Evolutionary conservation across 2,329 filamentous ascomycete genomes (phyloP).

Genomic region (Coleophoma cylindrospora): DNA sequence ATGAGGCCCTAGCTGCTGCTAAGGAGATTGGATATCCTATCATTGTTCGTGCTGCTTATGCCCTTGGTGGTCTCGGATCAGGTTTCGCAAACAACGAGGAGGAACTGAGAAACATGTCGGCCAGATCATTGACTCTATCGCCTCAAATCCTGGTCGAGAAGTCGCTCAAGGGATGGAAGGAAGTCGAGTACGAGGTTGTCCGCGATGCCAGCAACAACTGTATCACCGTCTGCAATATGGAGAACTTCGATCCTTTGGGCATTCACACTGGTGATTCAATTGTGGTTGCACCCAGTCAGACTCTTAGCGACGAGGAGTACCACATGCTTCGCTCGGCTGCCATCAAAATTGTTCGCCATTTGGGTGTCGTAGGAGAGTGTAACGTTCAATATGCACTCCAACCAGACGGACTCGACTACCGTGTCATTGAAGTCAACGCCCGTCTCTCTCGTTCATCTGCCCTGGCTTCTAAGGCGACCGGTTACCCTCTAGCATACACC

Average conservation of each 20-base stretch:
- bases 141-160: slow-evolving; percentile 98
- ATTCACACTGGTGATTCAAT: slow-evolving; percentile 99
- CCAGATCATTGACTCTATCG: slow-evolving; percentile 85
- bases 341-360: slow-evolving; percentile 96
- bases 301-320: slow-evolving; percentile 96
- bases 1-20: slow-evolving; percentile 87
- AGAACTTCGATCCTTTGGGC: slow-evolving; percentile 96
- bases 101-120: slow-evolving; percentile 89
- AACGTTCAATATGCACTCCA: slow-evolving; percentile 98
- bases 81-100: slow-evolving; percentile 93
- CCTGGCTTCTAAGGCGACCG: slow-evolving; percentile 94
- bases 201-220: slow-evolving; percentile 97
- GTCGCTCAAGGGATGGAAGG: slow-evolving; percentile 98
- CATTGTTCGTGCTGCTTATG: slow-evolving; percentile 95
- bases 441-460: slow-evolving; percentile 97
- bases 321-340: slow-evolving; percentile 98
- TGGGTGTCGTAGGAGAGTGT: slow-evolving; percentile 96
- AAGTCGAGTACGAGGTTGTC: slow-evolving; percentile 97
- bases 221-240: slow-evolving; percentile 98
- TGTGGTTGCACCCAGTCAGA: slow-evolving; percentile 95
- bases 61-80: slow-evolving; percentile 90
- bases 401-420: slow-evolving; percentile 94
- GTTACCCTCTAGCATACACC: slow-evolving; percentile 94
- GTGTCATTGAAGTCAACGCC: slow-evolving; percentile 98
- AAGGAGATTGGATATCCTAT: slow-evolving; percentile 90